Base-by-base conservation (phyloP, 2,329 filamentous ascomycete species). In the Colletotrichum chrysophilum region DNA sequence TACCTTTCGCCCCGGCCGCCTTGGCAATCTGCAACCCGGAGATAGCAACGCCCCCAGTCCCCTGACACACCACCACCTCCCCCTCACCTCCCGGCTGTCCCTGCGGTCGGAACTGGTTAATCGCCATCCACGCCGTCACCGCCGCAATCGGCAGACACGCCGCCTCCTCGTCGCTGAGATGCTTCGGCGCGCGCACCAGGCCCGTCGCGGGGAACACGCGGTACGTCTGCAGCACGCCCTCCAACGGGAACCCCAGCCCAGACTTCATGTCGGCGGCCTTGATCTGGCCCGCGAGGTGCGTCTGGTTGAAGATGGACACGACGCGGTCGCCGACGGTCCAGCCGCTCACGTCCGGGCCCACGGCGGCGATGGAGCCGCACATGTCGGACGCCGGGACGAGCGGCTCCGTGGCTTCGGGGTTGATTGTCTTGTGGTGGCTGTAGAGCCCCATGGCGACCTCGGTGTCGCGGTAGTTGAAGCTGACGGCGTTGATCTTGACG, bases 371-470 rank as follows among this genome's bases (percentile, higher is more conserved):
- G 10, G 87, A 87, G 60, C 93, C 93, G 83, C 92, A 93, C 88
- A 93, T 94, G 83, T 95, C 93, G 26, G 92, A 93, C 82, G 91
- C 93, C 2, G 93, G 92, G 2, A 94, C 91, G 14, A 94, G 79
- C 71, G 86, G 75, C 69, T 83, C 69, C 68, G 82, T 77, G 74
- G 84, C 80, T 48, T 81, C 83, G 56, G 82, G 78, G 16, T 82
- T 76, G 61, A 91, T 84, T 5, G 88, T 87, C 78, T 89, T 88
- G 85, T 94, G 92, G 83, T 94, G 92, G 80, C 87, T 91, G 85
- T 94, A 95, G 14, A 91, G 86, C 34, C 93, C 93, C 85, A 89
- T 92, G 80, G 87, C 87, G 24, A 94, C 93, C 79, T 89, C 87
- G 1, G 86, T 87, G 76, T 90, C 88, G 6, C 88, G 87, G 60